Conservation (phyloP, 1,284 basidiomycete genomes). For the Cutaneotrichosporon cutaneum region DNA sequence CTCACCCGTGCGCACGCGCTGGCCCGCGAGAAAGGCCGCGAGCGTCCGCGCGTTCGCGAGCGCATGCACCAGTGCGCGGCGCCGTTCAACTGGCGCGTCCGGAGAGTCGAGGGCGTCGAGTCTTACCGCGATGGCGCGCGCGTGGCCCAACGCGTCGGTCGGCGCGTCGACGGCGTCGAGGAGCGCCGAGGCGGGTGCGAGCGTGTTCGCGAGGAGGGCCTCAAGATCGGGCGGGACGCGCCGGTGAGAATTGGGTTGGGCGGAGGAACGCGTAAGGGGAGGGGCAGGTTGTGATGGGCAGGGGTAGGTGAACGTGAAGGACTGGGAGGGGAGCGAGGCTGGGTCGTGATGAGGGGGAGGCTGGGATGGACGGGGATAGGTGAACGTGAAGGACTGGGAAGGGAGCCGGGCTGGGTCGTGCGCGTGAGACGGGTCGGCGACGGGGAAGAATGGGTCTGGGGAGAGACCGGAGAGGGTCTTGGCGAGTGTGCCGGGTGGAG, state of each 20-base stretch:
- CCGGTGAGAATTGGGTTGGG: background rate
- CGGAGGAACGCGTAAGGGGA: background rate
- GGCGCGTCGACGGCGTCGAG: background rate
- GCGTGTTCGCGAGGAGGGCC: background rate
- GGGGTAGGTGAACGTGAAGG: too few species aligned
- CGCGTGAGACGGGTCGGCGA: background rate
- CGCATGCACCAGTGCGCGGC: constrained; percentile 4
- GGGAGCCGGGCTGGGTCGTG: background rate
- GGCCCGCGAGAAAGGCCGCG: constrained; percentile 8
- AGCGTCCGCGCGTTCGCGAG: constrained; percentile 15
- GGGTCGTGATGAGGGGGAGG: too few species aligned
- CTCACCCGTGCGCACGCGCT: constrained; percentile 4
- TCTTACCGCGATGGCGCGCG: background rate
- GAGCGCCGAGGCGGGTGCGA: background rate
- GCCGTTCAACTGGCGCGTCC: background rate
- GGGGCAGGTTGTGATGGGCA: too few species aligned
- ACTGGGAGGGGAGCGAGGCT: too few species aligned
- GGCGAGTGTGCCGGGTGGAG: background rate
- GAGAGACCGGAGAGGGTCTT: background rate
- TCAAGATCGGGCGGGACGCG: background rate
- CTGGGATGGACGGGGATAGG: background rate
- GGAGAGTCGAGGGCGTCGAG: background rate
- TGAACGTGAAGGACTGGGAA: too few species aligned
- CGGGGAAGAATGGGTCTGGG: background rate
- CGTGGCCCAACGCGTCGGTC: background rate